These are phyloP conservation scores for Pythium monospermum DNA, from an alignment of 352 stramenopile genomes.

Conservation along the genomic window DNA sequence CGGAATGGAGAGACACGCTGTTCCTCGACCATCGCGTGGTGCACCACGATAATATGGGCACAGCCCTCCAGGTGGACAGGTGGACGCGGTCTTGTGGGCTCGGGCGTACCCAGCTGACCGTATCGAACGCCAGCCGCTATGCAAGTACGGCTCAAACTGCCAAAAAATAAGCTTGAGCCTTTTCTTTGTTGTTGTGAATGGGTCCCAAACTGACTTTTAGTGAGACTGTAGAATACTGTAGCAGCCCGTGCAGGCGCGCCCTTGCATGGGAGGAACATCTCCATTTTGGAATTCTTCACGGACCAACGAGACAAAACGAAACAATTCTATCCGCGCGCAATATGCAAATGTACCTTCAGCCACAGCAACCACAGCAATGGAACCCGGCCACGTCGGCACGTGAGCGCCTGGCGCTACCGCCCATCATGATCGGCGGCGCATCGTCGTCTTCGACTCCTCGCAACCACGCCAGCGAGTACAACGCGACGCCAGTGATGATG, in stretches of 20 bases:
- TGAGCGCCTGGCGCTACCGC: conserved; percentile 56
- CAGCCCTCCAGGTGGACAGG: background rate
- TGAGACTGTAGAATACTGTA: too few relatives aligned
- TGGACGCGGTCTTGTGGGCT: background rate
- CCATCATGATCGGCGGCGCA: conserved; percentile 26
- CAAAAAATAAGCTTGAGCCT: too few relatives aligned
- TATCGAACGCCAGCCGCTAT: background rate
- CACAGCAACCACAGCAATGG: conserved; percentile 10
- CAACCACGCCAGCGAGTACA: conserved; percentile 6
- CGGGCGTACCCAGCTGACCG: background rate
- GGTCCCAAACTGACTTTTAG: too few relatives aligned
- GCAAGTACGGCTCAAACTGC: too few relatives aligned
- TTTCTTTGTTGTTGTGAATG: too few relatives aligned
- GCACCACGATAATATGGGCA: background rate
- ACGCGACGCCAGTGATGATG: conserved; percentile 23
- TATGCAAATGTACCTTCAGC: conserved; percentile 14
- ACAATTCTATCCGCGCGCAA: background rate
- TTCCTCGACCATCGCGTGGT: background rate
- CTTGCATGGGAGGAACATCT: too few relatives aligned
- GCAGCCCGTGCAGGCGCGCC: background rate
- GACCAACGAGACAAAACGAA: background rate
- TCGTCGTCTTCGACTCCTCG: conserved; percentile 5
- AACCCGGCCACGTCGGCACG: conserved; percentile 17
- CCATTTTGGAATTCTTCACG: conserved; percentile 6
- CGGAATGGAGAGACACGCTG: background rate